Evolutionary conservation across 2,329 filamentous ascomycete species (phyloP), one percentile per base, ranked within the genome.

Genomic region (Lasiodiplodia theobromae): DNA sequence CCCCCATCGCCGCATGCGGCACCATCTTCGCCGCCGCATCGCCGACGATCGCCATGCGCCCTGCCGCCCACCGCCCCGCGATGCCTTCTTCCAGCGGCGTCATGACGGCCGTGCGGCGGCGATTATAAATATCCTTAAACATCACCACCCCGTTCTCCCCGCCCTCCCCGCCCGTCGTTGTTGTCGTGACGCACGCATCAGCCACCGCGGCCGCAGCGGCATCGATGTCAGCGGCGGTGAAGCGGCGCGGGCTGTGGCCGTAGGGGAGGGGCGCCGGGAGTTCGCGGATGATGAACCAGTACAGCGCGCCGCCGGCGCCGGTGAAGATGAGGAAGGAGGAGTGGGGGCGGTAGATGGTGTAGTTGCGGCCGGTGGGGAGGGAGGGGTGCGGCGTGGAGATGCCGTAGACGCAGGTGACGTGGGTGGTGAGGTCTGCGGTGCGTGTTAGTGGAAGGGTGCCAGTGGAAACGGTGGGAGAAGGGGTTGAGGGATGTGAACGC

Each of bases 31-130:
- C n/a, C 18, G 3, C 79, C 1, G 81, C 74, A 68, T 84, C 82
- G 0, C 82, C 82, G 8, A 83, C 74, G 1, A 77, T 71, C 1
- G 82, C 73, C 3, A 81, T 77, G 11, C 82, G 73, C 16, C 77
- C 74, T 37, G 31, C 31, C 31, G 31, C 31, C 31, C 75, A 81
- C 60, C 79, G 75, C 78, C 82, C 83, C 38, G 75, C 74, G 11
- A 82, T 74, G 34, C 77, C 78, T 70, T 82, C 80, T 62, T 81
- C 76, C 12, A 81, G 56, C 66, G 71, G 70, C 4, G 78, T 71
- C 37, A 77, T 71, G 53, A 68, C 73, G 37, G 57, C 73, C 4
- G 66, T 71, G 11, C 34, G 68, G 38, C 73, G 66, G 6, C 65
- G 66, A 49, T 74, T 64, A 74, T 76, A 82, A 1, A 83, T 40